Percentiles rank a stretch among this genome's conserved stretches.
phyloP scores from a whole-genome alignment of 495 filamentous ascomycete genomes.

The Penicillium macrosclerotiorum region DNA sequence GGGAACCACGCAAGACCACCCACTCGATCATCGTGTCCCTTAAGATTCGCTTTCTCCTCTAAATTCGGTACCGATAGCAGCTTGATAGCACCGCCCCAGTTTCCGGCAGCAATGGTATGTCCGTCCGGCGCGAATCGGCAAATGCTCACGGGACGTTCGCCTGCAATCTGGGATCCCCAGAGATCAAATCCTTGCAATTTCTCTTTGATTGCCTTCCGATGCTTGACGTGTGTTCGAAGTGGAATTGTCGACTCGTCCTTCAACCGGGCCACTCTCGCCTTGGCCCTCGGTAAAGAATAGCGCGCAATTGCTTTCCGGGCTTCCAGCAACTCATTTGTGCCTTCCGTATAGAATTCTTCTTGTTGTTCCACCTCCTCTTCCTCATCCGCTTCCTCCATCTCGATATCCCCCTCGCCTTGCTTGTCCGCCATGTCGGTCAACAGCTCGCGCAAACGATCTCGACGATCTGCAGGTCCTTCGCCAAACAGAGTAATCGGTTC shows the following conservation, averaged over 20 bases:
- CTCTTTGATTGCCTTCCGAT: constrained; percentile 86
- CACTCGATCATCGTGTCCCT: constrained; percentile 83
- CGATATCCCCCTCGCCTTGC: constrained; percentile 61
- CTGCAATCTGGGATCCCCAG: constrained; percentile 88
- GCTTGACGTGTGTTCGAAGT: constrained; percentile 83
- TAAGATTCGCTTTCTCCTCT: constrained; percentile 66
- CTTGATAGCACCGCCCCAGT: constrained; percentile 85
- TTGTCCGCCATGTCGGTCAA: constrained; percentile 69
- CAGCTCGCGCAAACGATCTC: constrained; percentile 83
- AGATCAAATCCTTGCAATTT: constrained; percentile 78
- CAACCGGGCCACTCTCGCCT: constrained; percentile 69
- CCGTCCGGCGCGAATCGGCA: constrained; percentile 87
- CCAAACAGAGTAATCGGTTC: constrained; percentile 95
- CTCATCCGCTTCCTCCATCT: constrained; percentile 51
- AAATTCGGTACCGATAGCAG: constrained; percentile 81
- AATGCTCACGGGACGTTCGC: constrained; percentile 85
- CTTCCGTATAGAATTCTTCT: constrained; percentile 94
- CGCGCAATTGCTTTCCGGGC: constrained; percentile 79
- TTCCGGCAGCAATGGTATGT: constrained; percentile 80
- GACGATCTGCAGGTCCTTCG: constrained; percentile 80
- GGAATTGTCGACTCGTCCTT: constrained; percentile 78
- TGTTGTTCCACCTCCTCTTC: constrained; percentile 69
- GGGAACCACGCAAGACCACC: constrained; percentile 92
- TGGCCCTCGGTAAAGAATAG: constrained; percentile 82
- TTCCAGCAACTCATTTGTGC: constrained; percentile 67